Evolutionary conservation across 305 asterid species (phyloP), one percentile per base, ranked within the genome.

Genomic region (Salvia sclarea): DNA sequence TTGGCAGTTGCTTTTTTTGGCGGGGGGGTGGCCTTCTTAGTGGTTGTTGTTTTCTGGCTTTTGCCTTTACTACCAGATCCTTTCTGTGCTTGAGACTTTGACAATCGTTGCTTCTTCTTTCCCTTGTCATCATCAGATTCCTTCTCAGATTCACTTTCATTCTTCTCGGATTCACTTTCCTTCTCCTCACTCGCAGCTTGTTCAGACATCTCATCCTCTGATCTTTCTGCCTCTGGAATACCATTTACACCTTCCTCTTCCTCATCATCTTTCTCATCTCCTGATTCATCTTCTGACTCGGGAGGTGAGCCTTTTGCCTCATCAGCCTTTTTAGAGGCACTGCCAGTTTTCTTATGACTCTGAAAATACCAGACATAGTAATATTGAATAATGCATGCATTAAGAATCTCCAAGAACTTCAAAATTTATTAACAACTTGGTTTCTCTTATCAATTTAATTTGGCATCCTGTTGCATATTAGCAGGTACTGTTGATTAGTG

Each of bases 161-260:
- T 80, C 64, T 83, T 86, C 72, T 80, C 92, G 72, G 82, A 65
- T 53, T 80, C 93, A 76, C 80, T 72, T 68, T 37, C 79, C 68
- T 81, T 80, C 61, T 84, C 88, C 71, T 80, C 92, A 72, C 84
- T 88, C 55, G 76, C 86, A 68, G 90, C 86, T 58, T 79, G 78
- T 18, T 85, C 89, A 71, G 95, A 84, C 82, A 80, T 76, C 77
- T 83, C 99, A 78, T 80, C 91, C 1, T 89, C 95, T 38, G 93
- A 86, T 72, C 22, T 83, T 63, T 86, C 86, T 0, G 82, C 82
- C 61, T 86, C 86, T 0, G 82, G 80, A 52, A 31, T 68, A 61
- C 83, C 82, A 72, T 86, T 77, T 17, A 63, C 83, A 52, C 73
- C 86, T 70, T 54, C 70, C 49, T 67, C 70, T 11, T 68, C 74